Evolutionary conservation across 1,139 yeast species (phyloP), one percentile per base, ranked within the genome.

Genomic region (Candida sanyaensis): DNA sequence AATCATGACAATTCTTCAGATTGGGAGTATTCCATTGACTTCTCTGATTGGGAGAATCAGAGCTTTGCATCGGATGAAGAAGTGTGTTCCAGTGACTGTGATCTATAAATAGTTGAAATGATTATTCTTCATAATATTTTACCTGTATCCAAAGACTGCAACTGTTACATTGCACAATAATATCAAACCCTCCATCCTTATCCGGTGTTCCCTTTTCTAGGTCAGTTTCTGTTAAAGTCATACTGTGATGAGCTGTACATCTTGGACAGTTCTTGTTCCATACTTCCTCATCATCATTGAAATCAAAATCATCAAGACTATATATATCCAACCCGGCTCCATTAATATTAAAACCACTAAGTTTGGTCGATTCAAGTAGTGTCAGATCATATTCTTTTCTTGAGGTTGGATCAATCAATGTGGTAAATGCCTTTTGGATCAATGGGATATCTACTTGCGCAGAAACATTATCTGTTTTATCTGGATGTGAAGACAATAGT

Each of bases 121-220:
- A n/a, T 34, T 11, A 41, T 27, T 41, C 44, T 40, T 78, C 86
- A 51, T 77, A 81, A 60, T 86, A 88, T 52, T 75, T 77, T 1
- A 91, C 91, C 46, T 83, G 82, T 12, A 91, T 68, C 96, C 97
- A 91, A 27, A 90, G 65, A 62, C 96, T 87, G 61, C 97, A 91
- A 34, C 88, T 84, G 10, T 70, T 64, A 61, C 97, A 91, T 58
- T 91, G 96, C 0, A 88, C 82, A 7, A 87, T 74, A 2, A 91
- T 77, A 53, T 86, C 88, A 51, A 71, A 84, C 7, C 86, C 86
- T 12, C 84, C 86, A 11, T 67, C 66, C 2, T 80, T 81, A 48
- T 77, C 82, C 1, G 59, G 57, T 0, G 78, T 73, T 2, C 84
- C 85, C 49, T 70, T 70, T 9, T 70, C 82, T 44, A 91, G 69